Conservation (phyloP, 306 rosid species). For the Pachyrhizus erosus region DNA sequence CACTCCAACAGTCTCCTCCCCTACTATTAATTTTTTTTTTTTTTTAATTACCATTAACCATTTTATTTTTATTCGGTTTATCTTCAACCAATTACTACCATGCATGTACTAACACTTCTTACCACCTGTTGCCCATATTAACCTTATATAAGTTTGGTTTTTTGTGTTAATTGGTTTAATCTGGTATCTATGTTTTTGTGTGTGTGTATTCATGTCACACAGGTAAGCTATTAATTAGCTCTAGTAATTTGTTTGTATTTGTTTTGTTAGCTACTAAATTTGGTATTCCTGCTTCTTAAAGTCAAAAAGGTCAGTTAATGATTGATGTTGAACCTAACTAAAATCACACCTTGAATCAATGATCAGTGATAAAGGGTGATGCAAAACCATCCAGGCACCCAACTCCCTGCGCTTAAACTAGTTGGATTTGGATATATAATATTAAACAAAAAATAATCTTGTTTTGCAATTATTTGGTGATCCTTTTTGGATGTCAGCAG, state of each 20-base stretch:
- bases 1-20: background rate
- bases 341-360: background rate
- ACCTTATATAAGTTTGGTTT: background rate
- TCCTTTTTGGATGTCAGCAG: background rate
- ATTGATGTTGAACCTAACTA: background rate
- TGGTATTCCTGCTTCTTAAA: background rate
- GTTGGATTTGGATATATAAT: background rate
- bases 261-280: conserved; percentile 18
- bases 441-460: background rate
- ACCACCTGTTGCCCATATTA: background rate
- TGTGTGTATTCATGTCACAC: background rate
- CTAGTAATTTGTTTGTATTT: background rate
- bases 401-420: background rate
- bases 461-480: background rate
- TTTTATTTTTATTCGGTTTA: background rate
- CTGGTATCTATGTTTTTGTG: background rate
- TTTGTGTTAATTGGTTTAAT: background rate
- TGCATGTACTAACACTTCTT: background rate
- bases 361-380: background rate
- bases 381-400: background rate
- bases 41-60: background rate
- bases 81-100: too few relatives aligned
- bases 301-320: conserved; percentile 10
- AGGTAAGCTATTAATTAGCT: background rate
- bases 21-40: background rate